These are phyloP conservation scores for Leishmania tropica DNA, from an alignment of 208 protist genomes.

Conservation along the genomic window DNA sequence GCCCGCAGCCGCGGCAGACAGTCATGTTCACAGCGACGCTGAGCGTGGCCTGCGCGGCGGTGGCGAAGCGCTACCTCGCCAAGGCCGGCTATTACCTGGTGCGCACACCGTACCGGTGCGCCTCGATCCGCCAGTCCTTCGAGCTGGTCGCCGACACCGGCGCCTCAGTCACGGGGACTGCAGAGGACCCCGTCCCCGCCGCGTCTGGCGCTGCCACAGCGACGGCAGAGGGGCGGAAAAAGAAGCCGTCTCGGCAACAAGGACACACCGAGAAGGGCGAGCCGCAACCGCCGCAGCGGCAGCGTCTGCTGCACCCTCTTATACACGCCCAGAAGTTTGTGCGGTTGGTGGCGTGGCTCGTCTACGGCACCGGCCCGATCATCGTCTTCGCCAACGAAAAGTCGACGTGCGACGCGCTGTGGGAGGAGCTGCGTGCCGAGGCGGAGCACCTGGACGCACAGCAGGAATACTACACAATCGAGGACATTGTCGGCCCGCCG, in stretches of 20 bases:
- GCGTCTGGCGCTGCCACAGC: neutral
- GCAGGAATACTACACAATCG: constrained; percentile 43
- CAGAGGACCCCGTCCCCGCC: neutral
- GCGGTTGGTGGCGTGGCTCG: constrained; percentile 73
- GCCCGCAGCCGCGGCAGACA: constrained; percentile 85
- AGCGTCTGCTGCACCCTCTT: constrained; percentile 32
- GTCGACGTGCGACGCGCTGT: constrained; percentile 70
- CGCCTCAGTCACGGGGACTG: constrained; percentile 4
- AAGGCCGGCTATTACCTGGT: constrained; percentile 66
- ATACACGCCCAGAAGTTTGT: constrained; percentile 78
- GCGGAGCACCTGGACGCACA: constrained; percentile 44
- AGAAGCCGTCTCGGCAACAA: constrained; percentile 9
- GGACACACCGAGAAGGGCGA: neutral
- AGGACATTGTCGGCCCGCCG: constrained; percentile 49
- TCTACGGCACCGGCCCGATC: constrained; percentile 51
- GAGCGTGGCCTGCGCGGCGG: constrained; percentile 44
- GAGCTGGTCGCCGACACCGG: constrained; percentile 48
- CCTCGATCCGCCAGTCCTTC: constrained; percentile 74
- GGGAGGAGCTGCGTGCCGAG: constrained; percentile 68
- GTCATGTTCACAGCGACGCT: constrained; percentile 98
- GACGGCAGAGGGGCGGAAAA: neutral
- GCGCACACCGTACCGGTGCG: constrained; percentile 63
- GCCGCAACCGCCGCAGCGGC: constrained; percentile 7
- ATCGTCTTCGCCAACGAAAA: constrained; percentile 86
- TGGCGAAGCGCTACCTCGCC: constrained; percentile 72